Conservation (phyloP, 805 yeast species). For the Candida sithepensis region DNA sequence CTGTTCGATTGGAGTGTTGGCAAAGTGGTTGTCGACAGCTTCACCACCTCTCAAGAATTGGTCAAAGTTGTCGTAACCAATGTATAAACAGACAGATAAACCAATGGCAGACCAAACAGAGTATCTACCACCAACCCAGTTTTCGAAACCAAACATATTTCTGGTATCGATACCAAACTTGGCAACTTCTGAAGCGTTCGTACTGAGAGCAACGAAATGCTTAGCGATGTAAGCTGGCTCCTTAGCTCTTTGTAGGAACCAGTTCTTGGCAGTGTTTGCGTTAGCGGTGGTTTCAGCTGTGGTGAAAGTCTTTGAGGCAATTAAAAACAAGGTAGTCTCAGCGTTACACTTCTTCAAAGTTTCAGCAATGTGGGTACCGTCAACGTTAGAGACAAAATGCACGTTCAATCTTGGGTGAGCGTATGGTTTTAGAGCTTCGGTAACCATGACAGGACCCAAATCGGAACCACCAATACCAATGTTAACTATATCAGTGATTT, state of each 20-base stretch:
- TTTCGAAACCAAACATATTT: slow-evolving; percentile 98
- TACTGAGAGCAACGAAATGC: slow-evolving; percentile 96
- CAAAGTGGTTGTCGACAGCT: slow-evolving; percentile 91
- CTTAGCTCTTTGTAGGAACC: slow-evolving; percentile 71
- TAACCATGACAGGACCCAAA: slow-evolving; percentile 98
- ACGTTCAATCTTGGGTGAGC: slow-evolving; percentile 68
- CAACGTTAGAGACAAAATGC: slow-evolving; percentile 97
- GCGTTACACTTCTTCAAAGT: slow-evolving; percentile 72
- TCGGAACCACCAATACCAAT: slow-evolving; percentile 99
- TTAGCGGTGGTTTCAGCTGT: slow-evolving; percentile 98
- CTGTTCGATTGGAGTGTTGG: slow-evolving; percentile 75
- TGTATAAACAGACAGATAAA: slow-evolving; percentile 87
- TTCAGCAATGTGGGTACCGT: slow-evolving; percentile 97
- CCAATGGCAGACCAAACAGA: slow-evolving; percentile 99
- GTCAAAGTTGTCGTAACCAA: slow-evolving; percentile 93
- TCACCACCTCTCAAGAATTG: slow-evolving; percentile 95
- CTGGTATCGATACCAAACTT: slow-evolving; percentile 96
- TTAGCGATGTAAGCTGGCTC: slow-evolving; percentile 78
- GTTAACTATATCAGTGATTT: slow-evolving; percentile 90
- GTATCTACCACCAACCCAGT: slow-evolving; percentile 99
- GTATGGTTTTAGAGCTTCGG: slow-evolving; percentile 94
- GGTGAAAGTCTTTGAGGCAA: slow-evolving; percentile 98
- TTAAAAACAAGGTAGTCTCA: slow-evolving; percentile 87
- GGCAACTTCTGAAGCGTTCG: slow-evolving; percentile 86
- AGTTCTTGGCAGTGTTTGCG: slow-evolving; percentile 90